phyloP scores from a whole-genome alignment of 2,329 filamentous ascomycete genomes.

The Fusarium sp. region DNA sequence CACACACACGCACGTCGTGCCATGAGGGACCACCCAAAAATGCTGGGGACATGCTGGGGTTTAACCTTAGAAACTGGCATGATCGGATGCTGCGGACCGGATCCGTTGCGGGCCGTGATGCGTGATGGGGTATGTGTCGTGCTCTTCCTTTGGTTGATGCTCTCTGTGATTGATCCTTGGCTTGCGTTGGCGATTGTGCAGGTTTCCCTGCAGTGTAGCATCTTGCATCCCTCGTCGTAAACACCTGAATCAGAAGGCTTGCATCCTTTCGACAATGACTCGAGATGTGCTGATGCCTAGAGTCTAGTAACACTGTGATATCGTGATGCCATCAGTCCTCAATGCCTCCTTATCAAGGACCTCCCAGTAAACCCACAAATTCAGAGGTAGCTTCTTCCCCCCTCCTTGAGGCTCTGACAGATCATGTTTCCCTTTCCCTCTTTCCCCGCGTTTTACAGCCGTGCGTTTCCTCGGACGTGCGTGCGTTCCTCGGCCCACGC shows the following conservation, averaged over 20 bases:
- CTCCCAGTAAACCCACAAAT: background rate
- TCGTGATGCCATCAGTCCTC: background rate
- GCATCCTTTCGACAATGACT: conserved; percentile 8
- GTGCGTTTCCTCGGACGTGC: background rate
- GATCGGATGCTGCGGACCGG: conserved; percentile 12
- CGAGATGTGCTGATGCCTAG: background rate
- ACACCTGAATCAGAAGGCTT: background rate
- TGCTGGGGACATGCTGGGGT: conserved; percentile 5
- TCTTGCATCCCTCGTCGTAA: background rate
- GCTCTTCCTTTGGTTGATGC: background rate
- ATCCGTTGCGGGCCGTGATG: conserved; percentile 13
- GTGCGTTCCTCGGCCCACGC: background rate
- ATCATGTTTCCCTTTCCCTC: background rate
- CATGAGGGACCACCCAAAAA: background rate
- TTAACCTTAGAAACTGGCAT: conserved; percentile 1
- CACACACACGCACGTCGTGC: background rate
- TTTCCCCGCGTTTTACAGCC: conserved; percentile 8
- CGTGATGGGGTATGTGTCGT: too few relatives aligned
- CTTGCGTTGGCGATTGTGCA: background rate
- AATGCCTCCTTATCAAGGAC: background rate
- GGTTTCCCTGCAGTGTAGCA: background rate
- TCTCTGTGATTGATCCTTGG: background rate
- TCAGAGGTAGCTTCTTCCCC: background rate
- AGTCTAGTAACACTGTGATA: background rate
- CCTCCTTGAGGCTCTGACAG: background rate